Evolutionary conservation across 768 basidiomycete genomes (phyloP).

Genomic region (Tylopilus sp.): DNA sequence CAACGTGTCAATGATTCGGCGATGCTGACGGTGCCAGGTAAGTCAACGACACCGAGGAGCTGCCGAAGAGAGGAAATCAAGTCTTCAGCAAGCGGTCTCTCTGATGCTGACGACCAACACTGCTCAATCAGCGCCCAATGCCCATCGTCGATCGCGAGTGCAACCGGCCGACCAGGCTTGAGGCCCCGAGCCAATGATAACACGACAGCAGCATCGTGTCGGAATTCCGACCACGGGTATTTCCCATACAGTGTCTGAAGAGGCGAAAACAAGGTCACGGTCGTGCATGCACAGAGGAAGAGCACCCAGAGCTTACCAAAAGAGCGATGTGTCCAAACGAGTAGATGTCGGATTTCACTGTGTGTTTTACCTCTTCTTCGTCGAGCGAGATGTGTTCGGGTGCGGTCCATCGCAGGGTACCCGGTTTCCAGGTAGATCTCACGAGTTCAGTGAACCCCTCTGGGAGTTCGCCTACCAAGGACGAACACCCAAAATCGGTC

Average conservation of each 20-base stretch:
- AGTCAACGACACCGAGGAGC: background rate
- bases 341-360: conserved; percentile 1
- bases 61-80: background rate
- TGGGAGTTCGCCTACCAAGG: background rate
- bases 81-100: background rate
- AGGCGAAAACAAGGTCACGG: no score
- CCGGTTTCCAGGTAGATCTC: background rate
- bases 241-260: background rate
- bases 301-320: background rate
- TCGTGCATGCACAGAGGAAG: no score
- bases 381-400: conserved; percentile 1
- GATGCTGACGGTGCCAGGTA: background rate
- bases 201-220: background rate
- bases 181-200: background rate
- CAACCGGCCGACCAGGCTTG: background rate
- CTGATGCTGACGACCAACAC: background rate
- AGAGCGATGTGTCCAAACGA: background rate
- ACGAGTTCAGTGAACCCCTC: background rate
- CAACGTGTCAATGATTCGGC: no score
- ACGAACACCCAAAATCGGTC: conserved; percentile 9
- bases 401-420: conserved; percentile 5
- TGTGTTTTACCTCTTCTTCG: background rate
- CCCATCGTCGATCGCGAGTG: background rate
- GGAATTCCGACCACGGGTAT: background rate
- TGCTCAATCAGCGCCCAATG: conserved; percentile 5